Conservation (phyloP, 768 basidiomycete genomes). For the Macrolepiota fuliginosa region DNA sequence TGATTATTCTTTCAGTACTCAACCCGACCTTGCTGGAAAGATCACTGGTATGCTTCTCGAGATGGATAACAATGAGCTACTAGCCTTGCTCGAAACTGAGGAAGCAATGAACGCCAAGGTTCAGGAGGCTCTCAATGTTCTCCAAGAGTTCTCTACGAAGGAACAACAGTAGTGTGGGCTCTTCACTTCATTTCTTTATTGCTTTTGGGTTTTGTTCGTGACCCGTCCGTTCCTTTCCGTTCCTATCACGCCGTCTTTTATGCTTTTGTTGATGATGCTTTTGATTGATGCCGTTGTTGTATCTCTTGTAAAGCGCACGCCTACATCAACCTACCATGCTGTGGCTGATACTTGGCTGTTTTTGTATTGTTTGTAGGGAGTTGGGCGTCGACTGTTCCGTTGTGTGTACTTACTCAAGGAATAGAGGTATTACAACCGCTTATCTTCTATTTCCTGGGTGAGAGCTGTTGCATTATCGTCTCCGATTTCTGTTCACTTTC, state of each 20-base stretch:
- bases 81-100: conserved; percentile 80
- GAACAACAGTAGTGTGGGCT: conserved; percentile 20
- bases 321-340: conserved; percentile 9
- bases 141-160: conserved; percentile 73
- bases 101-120: conserved; percentile 90
- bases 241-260: conserved; percentile 15
- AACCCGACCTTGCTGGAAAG: conserved; percentile 96
- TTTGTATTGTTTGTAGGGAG: conserved; percentile 35
- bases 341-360: conserved; percentile 20
- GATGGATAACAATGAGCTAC: conserved; percentile 95
- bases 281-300: conserved; percentile 33
- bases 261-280: conserved; percentile 35
- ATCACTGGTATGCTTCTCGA: conserved; percentile 98
- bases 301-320: conserved; percentile 16
- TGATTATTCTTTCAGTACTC: conserved; percentile 42
- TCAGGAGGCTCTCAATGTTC: conserved; percentile 84
- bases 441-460: conserved; percentile 19
- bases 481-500: background rate
- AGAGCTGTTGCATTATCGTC: background rate
- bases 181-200: background rate
- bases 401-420: conserved; percentile 49
- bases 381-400: conserved; percentile 53
- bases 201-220: conserved; percentile 34
- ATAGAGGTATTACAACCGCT: conserved; percentile 61
- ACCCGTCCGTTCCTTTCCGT: conserved; percentile 50